Evolutionary conservation across 768 basidiomycete genomes (phyloP).

Genomic region (Tylopilus felleus): DNA sequence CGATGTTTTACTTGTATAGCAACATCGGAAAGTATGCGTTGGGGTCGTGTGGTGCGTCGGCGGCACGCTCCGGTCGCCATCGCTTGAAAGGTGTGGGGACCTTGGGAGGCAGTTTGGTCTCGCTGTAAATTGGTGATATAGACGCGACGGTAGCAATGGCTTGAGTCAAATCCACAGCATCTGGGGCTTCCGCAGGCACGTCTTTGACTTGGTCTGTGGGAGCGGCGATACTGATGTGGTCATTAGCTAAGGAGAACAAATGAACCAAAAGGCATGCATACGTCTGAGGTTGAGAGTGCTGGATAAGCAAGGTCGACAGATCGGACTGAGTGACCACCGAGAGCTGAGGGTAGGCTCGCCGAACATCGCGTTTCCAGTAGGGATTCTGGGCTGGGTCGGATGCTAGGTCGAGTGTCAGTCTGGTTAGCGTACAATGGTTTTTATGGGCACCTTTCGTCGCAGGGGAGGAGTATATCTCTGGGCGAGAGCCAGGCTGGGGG

Average conservation of each 20-base stretch:
- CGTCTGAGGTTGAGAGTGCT: constrained; percentile 66
- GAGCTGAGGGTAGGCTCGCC: constrained; percentile 87
- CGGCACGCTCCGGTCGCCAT: constrained; percentile 71
- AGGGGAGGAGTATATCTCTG: constrained; percentile 83
- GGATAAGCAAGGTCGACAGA: constrained; percentile 74
- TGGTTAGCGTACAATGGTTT: background rate
- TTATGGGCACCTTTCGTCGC: constrained; percentile 71
- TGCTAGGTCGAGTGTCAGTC: constrained; percentile 41
- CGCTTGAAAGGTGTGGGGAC: constrained; percentile 65
- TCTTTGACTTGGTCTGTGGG: constrained; percentile 42
- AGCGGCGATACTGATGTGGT: constrained; percentile 46
- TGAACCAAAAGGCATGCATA: constrained; percentile 39
- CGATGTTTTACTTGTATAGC: constrained; percentile 46
- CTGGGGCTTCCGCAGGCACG: constrained; percentile 44
- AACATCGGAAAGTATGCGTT: constrained; percentile 83
- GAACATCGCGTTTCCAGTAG: constrained; percentile 96
- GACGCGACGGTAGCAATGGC: constrained; percentile 68
- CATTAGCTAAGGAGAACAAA: constrained; percentile 6
- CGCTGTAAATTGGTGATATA: constrained; percentile 54
- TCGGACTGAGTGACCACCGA: constrained; percentile 85
- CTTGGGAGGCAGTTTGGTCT: constrained; percentile 66
- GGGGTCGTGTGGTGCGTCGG: constrained; percentile 80
- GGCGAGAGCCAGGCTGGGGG: constrained; percentile 85
- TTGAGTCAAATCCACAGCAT: constrained; percentile 59
- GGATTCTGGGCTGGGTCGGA: constrained; percentile 87